phyloP scores from a whole-genome alignment of 345 rosid species.

The Eucalyptus lansdowneana region DNA sequence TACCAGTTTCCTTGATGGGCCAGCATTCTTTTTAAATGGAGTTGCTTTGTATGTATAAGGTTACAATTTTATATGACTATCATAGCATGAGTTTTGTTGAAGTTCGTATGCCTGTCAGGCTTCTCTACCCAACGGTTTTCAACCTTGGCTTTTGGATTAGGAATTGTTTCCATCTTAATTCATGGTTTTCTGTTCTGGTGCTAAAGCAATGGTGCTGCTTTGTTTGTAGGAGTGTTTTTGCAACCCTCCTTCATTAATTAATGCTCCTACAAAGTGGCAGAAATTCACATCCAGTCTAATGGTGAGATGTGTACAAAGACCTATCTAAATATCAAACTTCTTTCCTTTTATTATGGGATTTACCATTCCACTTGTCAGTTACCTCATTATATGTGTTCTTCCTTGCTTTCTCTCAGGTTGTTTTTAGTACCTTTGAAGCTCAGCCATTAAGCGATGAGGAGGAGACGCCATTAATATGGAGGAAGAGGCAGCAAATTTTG shows the following conservation, averaged over 20 bases:
- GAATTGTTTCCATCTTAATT: neutral
- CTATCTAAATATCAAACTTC: neutral
- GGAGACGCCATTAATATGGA: constrained; percentile 80
- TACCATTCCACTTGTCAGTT: neutral
- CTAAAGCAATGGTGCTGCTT: neutral
- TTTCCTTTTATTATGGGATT: neutral
- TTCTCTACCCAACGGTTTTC: neutral
- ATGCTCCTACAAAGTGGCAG: constrained; percentile 83
- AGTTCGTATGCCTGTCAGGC: neutral
- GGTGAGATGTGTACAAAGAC: constrained; percentile 23
- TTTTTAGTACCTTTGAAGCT: constrained; percentile 83
- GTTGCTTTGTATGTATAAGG: neutral
- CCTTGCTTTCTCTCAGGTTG: constrained; percentile 44
- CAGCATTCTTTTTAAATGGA: neutral
- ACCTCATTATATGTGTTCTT: neutral
- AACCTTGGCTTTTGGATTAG: neutral
- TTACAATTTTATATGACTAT: neutral
- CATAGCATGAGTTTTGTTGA: neutral
- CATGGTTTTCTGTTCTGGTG: neutral
- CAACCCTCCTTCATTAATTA: constrained; percentile 68
- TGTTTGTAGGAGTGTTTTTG: constrained; percentile 77
- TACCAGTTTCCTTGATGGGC: too few relatives aligned
- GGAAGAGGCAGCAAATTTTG: constrained; percentile 88
- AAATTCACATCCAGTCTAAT: constrained; percentile 67
- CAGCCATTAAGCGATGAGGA: constrained; percentile 98